These are phyloP conservation scores for Euphorbia schlechtendalii DNA, from an alignment of 441 rosid species.

Conservation along the genomic window DNA sequence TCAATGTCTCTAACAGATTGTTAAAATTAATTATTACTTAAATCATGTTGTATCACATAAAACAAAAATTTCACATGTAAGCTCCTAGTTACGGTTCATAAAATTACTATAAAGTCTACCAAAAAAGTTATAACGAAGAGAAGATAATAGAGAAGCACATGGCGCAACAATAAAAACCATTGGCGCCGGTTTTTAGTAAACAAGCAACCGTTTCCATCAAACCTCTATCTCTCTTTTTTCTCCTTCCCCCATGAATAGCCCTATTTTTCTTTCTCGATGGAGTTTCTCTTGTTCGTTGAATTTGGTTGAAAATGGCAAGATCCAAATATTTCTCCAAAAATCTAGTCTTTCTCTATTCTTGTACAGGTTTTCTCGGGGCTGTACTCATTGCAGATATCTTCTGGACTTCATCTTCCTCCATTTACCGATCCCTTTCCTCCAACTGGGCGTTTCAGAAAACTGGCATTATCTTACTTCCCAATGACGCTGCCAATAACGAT, in stretches of 20 bases:
- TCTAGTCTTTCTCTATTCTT: conserved; percentile 29
- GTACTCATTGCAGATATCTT: conserved; percentile 36
- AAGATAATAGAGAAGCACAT: not conserved
- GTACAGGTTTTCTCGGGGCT: conserved; percentile 31
- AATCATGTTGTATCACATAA: too few relatives aligned
- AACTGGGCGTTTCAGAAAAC: conserved; percentile 31
- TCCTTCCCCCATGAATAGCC: not conserved
- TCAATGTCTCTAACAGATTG: too few relatives aligned
- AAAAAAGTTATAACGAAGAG: too few relatives aligned
- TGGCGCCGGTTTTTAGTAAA: conserved; percentile 48
- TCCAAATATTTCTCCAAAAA: conserved; percentile 26
- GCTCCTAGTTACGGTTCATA: too few relatives aligned
- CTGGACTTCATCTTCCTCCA: conserved; percentile 45
- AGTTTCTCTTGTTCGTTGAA: conserved; percentile 12
- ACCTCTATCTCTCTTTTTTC: not conserved
- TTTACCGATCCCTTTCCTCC: conserved; percentile 31
- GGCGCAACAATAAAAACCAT: conserved; percentile 33
- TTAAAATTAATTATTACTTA: too few relatives aligned
- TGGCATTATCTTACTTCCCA: conserved; percentile 23
- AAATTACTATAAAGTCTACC: too few relatives aligned
- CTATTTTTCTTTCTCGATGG: conserved; percentile 9
- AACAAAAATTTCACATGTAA: too few relatives aligned
- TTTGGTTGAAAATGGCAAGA: conserved; percentile 31
- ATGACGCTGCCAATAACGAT: not conserved
- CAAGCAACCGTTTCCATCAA: not conserved